Evolutionary conservation across 148 eudicot genomes (phyloP).

Genomic region (Chenopodium album): DNA sequence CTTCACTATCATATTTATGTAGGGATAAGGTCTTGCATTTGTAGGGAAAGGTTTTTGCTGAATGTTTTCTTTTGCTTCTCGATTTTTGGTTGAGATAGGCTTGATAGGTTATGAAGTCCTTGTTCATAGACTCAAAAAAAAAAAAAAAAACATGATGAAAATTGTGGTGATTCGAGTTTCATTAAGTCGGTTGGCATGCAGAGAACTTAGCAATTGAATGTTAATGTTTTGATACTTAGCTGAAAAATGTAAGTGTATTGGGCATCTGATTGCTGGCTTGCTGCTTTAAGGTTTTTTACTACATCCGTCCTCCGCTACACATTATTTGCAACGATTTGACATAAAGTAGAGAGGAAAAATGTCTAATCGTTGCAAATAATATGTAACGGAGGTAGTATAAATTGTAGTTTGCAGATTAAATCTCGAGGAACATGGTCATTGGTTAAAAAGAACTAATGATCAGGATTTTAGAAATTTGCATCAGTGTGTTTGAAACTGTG

Average conservation of each 20-base stretch:
- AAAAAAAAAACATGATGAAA: background rate
- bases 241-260: background rate
- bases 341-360: no score
- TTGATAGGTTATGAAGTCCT: background rate
- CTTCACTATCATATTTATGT: background rate
- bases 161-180: background rate
- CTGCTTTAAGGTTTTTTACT: background rate
- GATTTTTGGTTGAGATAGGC: background rate
- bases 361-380: no score
- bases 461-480: background rate
- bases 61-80: background rate
- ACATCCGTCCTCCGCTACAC: no score
- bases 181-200: background rate
- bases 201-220: background rate
- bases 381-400: background rate
- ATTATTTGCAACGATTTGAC: no score
- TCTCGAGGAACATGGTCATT: background rate
- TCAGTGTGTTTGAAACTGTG: background rate
- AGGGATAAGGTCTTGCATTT: background rate
- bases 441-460: background rate
- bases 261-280: background rate
- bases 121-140: no score
- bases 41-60: background rate
- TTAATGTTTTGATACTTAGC: background rate
- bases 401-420: background rate